A percentile compares a stretch with the other conserved stretches of the same genome.
Conservation (phyloP, 2,329 filamentous ascomycete species). For the Calonectria ilicicola region DNA sequence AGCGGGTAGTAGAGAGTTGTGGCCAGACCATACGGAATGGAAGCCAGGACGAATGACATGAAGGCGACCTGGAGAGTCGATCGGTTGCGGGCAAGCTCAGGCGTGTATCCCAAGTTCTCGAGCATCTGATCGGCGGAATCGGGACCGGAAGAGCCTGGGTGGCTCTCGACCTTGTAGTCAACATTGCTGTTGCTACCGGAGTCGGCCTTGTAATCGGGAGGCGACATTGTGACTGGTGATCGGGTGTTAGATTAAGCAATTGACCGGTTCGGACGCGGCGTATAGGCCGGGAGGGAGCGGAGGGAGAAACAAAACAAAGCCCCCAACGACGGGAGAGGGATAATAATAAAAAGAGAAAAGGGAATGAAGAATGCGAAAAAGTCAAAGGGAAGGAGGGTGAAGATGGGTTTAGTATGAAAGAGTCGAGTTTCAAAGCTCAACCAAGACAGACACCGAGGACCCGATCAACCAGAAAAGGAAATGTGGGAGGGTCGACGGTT, state of each 20-base stretch:
- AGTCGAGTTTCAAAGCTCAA: neutral
- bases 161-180: conserved; percentile 46
- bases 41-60: conserved; percentile 82
- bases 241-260: neutral
- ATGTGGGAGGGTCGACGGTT: conserved; percentile 1
- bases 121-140: conserved; percentile 71
- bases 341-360: conserved; percentile 26
- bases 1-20: conserved; percentile 78
- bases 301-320: neutral
- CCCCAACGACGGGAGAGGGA: conserved; percentile 7
- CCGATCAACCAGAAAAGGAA: conserved; percentile 8
- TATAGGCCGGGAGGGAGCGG: neutral
- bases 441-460: conserved; percentile 9
- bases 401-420: neutral
- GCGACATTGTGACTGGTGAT: conserved; percentile 18
- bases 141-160: conserved; percentile 31
- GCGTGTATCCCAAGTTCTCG: conserved; percentile 74
- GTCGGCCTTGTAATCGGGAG: conserved; percentile 38
- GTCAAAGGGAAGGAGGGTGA: neutral
- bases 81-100: conserved; percentile 72
- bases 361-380: neutral
- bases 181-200: conserved; percentile 33
- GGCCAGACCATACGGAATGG: conserved; percentile 79
- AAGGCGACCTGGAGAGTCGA: conserved; percentile 78
- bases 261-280: neutral